Conservation (phyloP, 2,329 filamentous ascomycete species). For the Penicillium griseofulvum region DNA sequence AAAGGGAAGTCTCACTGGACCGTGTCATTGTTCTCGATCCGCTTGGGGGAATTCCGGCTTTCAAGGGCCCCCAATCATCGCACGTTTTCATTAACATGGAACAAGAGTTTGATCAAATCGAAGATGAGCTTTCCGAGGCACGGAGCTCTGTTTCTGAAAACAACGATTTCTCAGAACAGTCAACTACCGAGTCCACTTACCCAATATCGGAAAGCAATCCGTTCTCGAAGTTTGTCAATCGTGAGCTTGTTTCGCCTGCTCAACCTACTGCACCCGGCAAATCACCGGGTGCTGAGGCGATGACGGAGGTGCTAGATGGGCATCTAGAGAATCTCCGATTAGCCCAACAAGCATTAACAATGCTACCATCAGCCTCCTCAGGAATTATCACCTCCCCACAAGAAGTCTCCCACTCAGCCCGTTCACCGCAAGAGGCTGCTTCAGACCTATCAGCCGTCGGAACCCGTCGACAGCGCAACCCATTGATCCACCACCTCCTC, state of each 20-base stretch:
- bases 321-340: slow-evolving; percentile 72
- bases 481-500: slow-evolving; percentile 89
- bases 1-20: slow-evolving; percentile 66
- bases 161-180: slow-evolving; percentile 17
- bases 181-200: slow-evolving; percentile 12
- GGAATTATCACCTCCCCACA: slow-evolving; percentile 83
- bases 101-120: slow-evolving; percentile 75
- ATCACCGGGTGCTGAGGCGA: slow-evolving; percentile 9
- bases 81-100: slow-evolving; percentile 91
- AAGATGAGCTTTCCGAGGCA: slow-evolving; percentile 55
- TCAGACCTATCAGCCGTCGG: slow-evolving; percentile 49
- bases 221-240: slow-evolving; percentile 44
- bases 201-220: slow-evolving; percentile 40
- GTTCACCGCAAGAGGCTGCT: slow-evolving; percentile 23
- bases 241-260: slow-evolving; percentile 23
- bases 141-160: slow-evolving; percentile 17
- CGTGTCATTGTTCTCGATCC: slow-evolving; percentile 86
- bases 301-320: slow-evolving; percentile 33
- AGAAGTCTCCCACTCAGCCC: slow-evolving; percentile 68
- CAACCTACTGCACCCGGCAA: slow-evolving; percentile 16
- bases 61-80: slow-evolving; percentile 57
- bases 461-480: slow-evolving; percentile 68
- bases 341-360: slow-evolving; percentile 65
- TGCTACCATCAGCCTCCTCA: slow-evolving; percentile 81
- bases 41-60: slow-evolving; percentile 76